These are phyloP conservation scores for Cephalotrichum gorgonifer DNA, from an alignment of 2,329 filamentous ascomycete species.

Conservation along the genomic window DNA sequence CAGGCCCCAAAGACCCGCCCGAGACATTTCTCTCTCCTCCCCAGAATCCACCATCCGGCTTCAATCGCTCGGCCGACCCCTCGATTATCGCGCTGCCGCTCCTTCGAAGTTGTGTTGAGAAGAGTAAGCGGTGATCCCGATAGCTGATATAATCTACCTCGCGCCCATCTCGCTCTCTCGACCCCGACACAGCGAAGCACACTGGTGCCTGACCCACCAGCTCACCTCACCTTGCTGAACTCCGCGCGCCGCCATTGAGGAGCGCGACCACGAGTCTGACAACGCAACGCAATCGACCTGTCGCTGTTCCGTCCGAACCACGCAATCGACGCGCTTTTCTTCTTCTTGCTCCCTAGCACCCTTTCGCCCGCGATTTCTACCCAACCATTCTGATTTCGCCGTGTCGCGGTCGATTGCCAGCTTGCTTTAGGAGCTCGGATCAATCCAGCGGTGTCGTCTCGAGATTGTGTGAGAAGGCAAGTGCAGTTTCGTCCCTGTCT, in stretches of 20 bases:
- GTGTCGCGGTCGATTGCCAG: background rate
- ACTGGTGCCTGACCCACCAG: slow-evolving; percentile 2
- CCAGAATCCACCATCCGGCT: background rate
- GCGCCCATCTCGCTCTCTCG: background rate
- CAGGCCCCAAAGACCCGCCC: slow-evolving; percentile 2
- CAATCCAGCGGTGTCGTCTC: background rate
- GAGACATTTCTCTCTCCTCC: slow-evolving; percentile 6
- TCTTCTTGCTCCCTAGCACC: background rate
- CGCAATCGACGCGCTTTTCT: background rate
- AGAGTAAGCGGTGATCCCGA: background rate
- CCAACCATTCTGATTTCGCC: background rate
- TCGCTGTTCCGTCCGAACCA: background rate
- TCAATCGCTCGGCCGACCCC: slow-evolving; percentile 2
- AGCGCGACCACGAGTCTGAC: background rate
- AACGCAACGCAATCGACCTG: background rate
- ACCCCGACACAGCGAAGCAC: background rate
- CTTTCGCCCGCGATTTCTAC: background rate
- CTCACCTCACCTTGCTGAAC: background rate
- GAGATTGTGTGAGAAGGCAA: background rate
- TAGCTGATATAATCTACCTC: background rate
- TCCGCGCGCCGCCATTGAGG: background rate
- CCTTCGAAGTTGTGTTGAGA: slow-evolving; percentile 2
- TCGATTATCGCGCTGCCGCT: slow-evolving; percentile 2
- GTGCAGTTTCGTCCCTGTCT: background rate
- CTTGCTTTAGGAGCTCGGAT: background rate